Base-by-base conservation (phyloP, 2,329 filamentous ascomycete genomes). In the Phaeosphaeriaceae sp. region DNA sequence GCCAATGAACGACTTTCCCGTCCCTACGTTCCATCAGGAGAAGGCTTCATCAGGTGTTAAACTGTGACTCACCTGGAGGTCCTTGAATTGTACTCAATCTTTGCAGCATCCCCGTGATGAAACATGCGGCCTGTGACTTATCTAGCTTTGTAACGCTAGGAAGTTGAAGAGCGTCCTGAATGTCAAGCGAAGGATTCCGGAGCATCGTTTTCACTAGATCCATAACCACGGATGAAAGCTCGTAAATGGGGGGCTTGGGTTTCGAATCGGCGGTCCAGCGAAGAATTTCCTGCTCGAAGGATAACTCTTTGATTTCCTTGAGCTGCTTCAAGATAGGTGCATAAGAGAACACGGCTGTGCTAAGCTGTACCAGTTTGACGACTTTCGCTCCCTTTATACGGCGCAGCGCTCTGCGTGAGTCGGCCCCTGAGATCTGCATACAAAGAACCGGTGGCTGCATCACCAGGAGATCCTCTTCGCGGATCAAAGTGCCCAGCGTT, bases 1-100 rank as follows among this genome's bases (percentile, higher is more conserved):
- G 0, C 89, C 89, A 2, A 90, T 81, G 53, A 89, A 89, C 0
- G 87, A 90, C 57, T 92, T 92, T 1, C 89, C 89, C 0, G 87
- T 92, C 0, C 87, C 85, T 86, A 6, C n/a, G n/a, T n/a, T n/a
- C n/a, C n/a, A 11, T 37, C 15, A 15, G 49, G 50, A 68, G 15
- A 53, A 56, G 39, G 37, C 17, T 40, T n/a, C n/a, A n/a, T n/a
- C n/a, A n/a, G n/a, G n/a, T n/a, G n/a, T n/a, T n/a, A n/a, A n/a
- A n/a, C n/a, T n/a, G 23, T 13, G 16, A 41, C 46, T 28, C 76
- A 84, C 84, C 87, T 57, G 88, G 89, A 1, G 89, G 89, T 0
- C 88, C 88, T 74, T 90, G 87, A 1, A 92, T 87, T 0, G 87
- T 66, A 39, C 82, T 84, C 0, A 90, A 68, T 0, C 72, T 69